Percentiles rank a stretch among this genome's conserved stretches.
Conservation (phyloP, 139 green algal genomes). For the Chlamydomonas sphaeroides region DNA sequence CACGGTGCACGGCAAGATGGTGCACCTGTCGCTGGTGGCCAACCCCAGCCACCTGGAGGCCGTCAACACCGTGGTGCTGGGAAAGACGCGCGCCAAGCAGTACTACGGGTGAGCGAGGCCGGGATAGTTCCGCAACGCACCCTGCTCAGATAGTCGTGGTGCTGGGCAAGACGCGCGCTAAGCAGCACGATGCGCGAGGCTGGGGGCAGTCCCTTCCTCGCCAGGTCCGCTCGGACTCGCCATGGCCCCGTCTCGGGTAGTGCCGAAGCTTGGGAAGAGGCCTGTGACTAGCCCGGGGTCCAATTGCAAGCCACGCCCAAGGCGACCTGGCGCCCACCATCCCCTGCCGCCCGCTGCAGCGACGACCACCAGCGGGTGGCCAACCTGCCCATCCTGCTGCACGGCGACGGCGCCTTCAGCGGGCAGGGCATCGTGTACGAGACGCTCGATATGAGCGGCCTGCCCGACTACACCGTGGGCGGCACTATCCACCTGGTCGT, state of each 20-base stretch:
- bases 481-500: conserved; percentile 97
- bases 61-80: conserved; percentile 92
- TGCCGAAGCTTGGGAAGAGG: too few species aligned
- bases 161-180: conserved; percentile 94
- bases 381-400: conserved; percentile 92
- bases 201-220: too few species aligned
- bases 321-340: too few species aligned
- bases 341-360: too few species aligned
- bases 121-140: too few species aligned
- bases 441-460: conserved; percentile 93
- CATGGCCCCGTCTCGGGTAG: too few species aligned
- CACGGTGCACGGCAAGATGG: conserved; percentile 85
- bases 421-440: conserved; percentile 99
- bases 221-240: too few species aligned
- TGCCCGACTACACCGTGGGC: conserved; percentile 95
- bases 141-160: too few species aligned
- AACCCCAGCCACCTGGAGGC: conserved; percentile 98
- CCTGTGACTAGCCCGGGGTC: too few species aligned
- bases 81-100: conserved; percentile 97
- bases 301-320: too few species aligned
- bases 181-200: conserved; percentile 91
- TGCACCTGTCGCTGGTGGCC: conserved; percentile 95
- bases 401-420: conserved; percentile 95
- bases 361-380: conserved; percentile 59
- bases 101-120: conserved; percentile 71